Evolutionary conservation across 2,329 filamentous ascomycete species (phyloP), one percentile per base, ranked within the genome.

Genomic region (Claviceps pusilla): DNA sequence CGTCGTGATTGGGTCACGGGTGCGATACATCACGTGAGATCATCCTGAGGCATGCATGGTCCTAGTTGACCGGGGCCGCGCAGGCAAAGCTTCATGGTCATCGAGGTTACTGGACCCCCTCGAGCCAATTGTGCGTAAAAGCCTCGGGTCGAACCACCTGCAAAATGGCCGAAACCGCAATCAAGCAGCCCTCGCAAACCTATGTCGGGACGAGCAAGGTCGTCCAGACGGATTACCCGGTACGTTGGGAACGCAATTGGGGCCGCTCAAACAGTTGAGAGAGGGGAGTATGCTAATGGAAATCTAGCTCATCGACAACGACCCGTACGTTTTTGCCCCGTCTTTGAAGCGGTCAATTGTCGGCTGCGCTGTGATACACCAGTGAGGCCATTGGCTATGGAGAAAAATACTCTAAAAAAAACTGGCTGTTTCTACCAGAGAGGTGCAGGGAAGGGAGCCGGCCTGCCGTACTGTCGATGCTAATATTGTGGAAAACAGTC

Each of bases 251-350:
- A 7, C 49, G 16, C 58, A 52, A 57, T 59, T 60, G 59, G 35
- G 54, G 19, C 56, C 59, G 58, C 64, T 62, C 59, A 14, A 14
- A 31, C 31, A 35, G 11, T 55, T 55, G 35, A 1, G 19, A 19
- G 19, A 19, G 19, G 19, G 1, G 3, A 12, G 12, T 48, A 47
- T 42, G 45, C 57, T 62, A 59, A 64, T 55, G 49, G 57, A 56
- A 59, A 65, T 66, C 62, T 73, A 98, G 93, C 86, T 97, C 75
- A 97, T 98, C 73, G 93, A 98, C 77, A 94, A 88, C 76, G 93
- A 98, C 73, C 93, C 93, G 90, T 96, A 90, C 55, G 69, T 69
- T 48, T 39, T 47, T 33, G 9, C 16, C 28, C 39, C 37, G 16
- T n/a, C 28, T 14, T 24, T 31, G n/a, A 28, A 49, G 29, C 28